Evolutionary conservation across 2,329 filamentous ascomycete genomes (phyloP), one percentile per base, ranked within the genome.

Genomic region (Aspergillus jensenii): DNA sequence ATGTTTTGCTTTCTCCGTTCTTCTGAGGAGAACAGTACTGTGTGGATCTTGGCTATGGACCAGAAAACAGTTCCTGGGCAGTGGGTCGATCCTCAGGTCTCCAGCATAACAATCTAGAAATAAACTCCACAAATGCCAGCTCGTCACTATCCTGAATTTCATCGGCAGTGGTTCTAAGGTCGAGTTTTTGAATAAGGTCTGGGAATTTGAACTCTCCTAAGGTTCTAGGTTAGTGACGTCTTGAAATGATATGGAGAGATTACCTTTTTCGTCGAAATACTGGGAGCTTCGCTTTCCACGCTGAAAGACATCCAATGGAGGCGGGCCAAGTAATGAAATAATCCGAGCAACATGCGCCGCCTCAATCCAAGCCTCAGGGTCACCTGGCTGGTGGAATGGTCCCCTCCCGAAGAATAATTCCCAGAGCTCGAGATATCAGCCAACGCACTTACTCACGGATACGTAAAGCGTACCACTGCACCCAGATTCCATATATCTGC

Each of bases 401-500:
- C 56, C 55, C 12, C 35, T 45, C 27, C 60, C 61, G 54, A 65
- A 57, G 5, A 68, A 47, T 47, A 69, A 48, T 19, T 69, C 60
- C 67, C 56, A 67, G 49, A 69, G 31, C 68, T 68, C 37, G 2
- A 31, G 27, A 4, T 11, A 31, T 31, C 3, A 40, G 4, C 6
- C 4, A 19, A 33, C 50, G 27, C 19, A 43, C 14, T 62, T 55
- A 58, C 35, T 56, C 4, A 27, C 19, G 37, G 25, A 33, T 4
- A 5, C 4, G 25, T 21, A 40, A 52, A 31, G 23, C 37, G 1
- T 64, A 66, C 62, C 67, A 72, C 64, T 44, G 68, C 65, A 17
- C 66, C 69, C 33, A 74, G 60, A 55, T 72, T 73, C 69, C 69
- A 73, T 37, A 73, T 70, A 46, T 74, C 71, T 33, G 63, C 68